phyloP scores from a whole-genome alignment of 805 yeast genomes.

The Yarrowia porcina region DNA sequence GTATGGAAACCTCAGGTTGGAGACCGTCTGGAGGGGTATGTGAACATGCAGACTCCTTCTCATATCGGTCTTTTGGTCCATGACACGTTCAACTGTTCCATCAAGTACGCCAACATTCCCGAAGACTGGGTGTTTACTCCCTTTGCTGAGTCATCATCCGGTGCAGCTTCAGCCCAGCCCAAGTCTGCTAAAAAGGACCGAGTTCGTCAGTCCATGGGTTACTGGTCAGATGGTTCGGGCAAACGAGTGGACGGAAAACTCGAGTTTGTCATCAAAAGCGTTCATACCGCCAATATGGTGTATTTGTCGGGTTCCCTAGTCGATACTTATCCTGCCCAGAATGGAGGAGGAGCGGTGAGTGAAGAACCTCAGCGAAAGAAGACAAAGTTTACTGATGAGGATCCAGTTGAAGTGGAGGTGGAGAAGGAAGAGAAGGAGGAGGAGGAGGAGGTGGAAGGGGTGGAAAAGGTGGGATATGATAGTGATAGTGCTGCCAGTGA shows the following conservation, averaged over 20 bases:
- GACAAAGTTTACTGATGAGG: conserved; percentile 35
- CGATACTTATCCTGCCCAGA: conserved; percentile 30
- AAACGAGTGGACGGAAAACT: conserved; percentile 78
- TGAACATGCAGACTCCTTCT: conserved; percentile 89
- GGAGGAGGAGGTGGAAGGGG: neutral
- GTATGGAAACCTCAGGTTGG: conserved; percentile 92
- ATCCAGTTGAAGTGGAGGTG: neutral
- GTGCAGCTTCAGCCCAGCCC: no score
- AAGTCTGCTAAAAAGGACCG: conserved; percentile 29
- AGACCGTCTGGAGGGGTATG: conserved; percentile 79
- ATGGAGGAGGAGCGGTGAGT: conserved; percentile 55
- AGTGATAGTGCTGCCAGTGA: conserved; percentile 7
- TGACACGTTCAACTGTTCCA: conserved; percentile 93
- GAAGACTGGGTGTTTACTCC: conserved; percentile 70
- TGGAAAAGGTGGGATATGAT: neutral
- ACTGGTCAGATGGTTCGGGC: conserved; percentile 80
- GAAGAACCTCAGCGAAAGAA: conserved; percentile 74
- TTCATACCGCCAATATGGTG: conserved; percentile 66
- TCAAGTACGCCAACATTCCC: conserved; percentile 84
- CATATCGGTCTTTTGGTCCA: conserved; percentile 88
- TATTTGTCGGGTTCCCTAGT: conserved; percentile 86
- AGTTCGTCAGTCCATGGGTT: conserved; percentile 63
- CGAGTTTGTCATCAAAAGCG: conserved; percentile 65
- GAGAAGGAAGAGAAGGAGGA: conserved; percentile 2
- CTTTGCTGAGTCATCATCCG: conserved; percentile 27